Evolutionary conservation across 768 basidiomycete species (phyloP).

Genomic region (Termitomyces titanicus): DNA sequence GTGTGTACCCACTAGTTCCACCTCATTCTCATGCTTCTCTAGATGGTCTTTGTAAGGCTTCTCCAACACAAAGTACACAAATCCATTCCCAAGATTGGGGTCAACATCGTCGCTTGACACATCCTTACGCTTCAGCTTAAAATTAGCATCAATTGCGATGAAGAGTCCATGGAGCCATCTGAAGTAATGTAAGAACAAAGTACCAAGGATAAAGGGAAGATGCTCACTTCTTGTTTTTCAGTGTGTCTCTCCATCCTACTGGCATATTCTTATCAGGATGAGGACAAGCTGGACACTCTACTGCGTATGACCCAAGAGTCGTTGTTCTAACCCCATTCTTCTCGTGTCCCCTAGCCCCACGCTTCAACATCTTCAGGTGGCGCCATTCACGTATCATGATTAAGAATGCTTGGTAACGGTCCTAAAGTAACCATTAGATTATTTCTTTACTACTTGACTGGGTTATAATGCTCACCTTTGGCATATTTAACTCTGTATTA

Average conservation of each 20-base stretch:
- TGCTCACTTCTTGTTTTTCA: slow-evolving; percentile 10
- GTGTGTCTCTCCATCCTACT: slow-evolving; percentile 13
- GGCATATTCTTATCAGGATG: slow-evolving; percentile 22
- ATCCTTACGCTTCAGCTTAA: slow-evolving; percentile 25
- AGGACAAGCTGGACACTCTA: slow-evolving; percentile 27
- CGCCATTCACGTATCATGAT: slow-evolving; percentile 14
- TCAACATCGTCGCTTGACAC: slow-evolving; percentile 22
- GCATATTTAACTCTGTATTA: too few relatives aligned
- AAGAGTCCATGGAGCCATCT: slow-evolving; percentile 24
- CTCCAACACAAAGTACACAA: slow-evolving; percentile 25
- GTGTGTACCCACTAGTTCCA: slow-evolving; percentile 15
- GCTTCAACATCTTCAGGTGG: slow-evolving; percentile 14
- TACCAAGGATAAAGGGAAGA: neutral
- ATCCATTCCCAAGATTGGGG: slow-evolving; percentile 24
- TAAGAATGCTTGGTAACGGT: slow-evolving; percentile 10
- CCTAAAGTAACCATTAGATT: too few relatives aligned
- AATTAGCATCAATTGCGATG: slow-evolving; percentile 29
- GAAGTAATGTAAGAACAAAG: neutral
- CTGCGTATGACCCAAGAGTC: slow-evolving; percentile 16
- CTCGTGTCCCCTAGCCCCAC: slow-evolving; percentile 13
- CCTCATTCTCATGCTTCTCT: slow-evolving; percentile 14
- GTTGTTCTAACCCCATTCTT: slow-evolving; percentile 9
- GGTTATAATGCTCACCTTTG: too few relatives aligned
- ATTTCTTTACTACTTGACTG: too few relatives aligned
- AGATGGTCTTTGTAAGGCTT: slow-evolving; percentile 21